phyloP scores from a whole-genome alignment of 176 grass and related monocot genomes.

The Puccinellia tenuiflora region DNA sequence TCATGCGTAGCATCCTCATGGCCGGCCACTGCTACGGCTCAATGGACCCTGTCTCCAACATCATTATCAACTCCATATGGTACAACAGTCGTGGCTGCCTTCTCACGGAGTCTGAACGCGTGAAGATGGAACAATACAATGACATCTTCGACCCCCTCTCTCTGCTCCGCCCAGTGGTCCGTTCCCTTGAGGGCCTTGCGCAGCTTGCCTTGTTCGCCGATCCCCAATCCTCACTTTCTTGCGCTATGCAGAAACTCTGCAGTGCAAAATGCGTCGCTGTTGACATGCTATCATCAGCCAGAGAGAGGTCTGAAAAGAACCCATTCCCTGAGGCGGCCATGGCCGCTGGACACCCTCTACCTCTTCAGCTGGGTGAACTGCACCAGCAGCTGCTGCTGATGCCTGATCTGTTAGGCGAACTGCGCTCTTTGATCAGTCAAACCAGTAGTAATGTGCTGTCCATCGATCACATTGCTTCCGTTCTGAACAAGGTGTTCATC shows the following conservation, averaged over 20 bases:
- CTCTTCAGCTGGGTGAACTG: too few species aligned
- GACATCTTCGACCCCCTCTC: neutral
- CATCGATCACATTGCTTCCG: too few species aligned
- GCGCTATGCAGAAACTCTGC: neutral
- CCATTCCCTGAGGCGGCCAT: neutral
- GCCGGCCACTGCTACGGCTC: neutral
- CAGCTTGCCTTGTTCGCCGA: neutral
- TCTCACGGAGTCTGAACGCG: neutral
- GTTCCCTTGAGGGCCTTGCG: neutral
- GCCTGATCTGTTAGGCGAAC: too few species aligned
- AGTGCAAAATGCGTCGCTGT: neutral
- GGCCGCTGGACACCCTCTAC: neutral
- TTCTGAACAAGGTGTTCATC: too few species aligned
- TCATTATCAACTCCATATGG: conserved; percentile 2
- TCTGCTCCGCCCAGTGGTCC: neutral
- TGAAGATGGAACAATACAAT: neutral
- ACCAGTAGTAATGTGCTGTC: too few species aligned
- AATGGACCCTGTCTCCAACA: neutral
- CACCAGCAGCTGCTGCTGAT: too few species aligned
- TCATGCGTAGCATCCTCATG: neutral
- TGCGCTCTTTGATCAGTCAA: too few species aligned
- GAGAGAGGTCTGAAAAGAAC: neutral
- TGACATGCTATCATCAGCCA: neutral
- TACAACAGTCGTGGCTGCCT: neutral
- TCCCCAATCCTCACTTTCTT: neutral